Evolutionary conservation across 305 asterid species (phyloP).

Genomic region (Solanum chacoense): DNA sequence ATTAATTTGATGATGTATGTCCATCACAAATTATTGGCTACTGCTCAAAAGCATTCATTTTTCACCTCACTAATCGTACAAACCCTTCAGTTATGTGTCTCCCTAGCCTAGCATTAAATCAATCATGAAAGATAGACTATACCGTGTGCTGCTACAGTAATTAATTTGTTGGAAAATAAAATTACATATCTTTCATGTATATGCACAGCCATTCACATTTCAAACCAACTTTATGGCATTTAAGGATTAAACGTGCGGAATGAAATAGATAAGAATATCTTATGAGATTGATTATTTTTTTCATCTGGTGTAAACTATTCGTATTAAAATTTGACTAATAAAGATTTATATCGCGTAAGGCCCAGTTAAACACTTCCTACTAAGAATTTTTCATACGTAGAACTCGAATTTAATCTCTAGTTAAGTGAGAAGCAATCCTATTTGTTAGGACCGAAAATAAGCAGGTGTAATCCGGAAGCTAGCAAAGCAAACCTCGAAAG

Average conservation of each 20-base stretch:
- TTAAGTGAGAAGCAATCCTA: too few relatives aligned
- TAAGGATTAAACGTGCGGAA: neutral
- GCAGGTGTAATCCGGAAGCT: too few relatives aligned
- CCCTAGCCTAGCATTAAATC: neutral
- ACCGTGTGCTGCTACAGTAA: neutral
- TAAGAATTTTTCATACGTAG: accelerated
- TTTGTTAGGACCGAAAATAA: too few relatives aligned
- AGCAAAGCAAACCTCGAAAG: too few relatives aligned
- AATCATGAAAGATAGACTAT: neutral
- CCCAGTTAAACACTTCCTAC: too few relatives aligned
- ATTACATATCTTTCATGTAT: neutral
- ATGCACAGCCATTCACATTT: neutral
- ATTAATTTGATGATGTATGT: neutral
- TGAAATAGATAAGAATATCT: neutral
- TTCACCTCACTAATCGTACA: neutral
- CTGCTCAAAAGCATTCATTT: neutral
- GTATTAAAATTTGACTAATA: too few relatives aligned
- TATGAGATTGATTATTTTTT: neutral
- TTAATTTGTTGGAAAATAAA: neutral
- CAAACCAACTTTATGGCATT: neutral
- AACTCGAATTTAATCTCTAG: too few relatives aligned
- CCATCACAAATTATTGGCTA: neutral
- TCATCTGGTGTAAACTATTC: neutral
- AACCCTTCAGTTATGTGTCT: neutral
- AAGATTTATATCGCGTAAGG: too few relatives aligned